A percentile compares a stretch with the other conserved stretches of the same genome.
These are phyloP conservation scores for Nepenthes mirabilis DNA, from an alignment of 148 eudicot genomes.

Conservation along the genomic window DNA sequence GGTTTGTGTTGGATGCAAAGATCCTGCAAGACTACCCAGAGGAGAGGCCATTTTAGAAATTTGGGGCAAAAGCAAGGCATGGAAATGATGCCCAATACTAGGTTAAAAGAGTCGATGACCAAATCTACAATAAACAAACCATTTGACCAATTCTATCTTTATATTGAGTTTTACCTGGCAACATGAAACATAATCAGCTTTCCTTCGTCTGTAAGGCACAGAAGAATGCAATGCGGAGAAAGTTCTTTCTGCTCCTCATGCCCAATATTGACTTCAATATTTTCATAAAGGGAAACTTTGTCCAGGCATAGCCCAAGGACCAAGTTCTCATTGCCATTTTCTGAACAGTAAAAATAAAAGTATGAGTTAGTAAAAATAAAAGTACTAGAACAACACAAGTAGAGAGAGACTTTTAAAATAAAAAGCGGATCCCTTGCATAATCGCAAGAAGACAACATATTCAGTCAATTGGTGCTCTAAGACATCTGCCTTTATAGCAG, in stretches of 20 bases:
- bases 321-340: slow-evolving; percentile 67
- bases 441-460: no score
- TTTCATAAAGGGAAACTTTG: slow-evolving; percentile 39
- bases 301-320: slow-evolving; percentile 61
- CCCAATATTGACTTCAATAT: slow-evolving; percentile 47
- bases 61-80: background rate
- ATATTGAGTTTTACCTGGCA: slow-evolving; percentile 44
- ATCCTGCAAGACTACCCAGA: slow-evolving; percentile 33
- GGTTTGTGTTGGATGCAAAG: slow-evolving; percentile 19
- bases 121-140: background rate
- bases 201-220: slow-evolving; percentile 80
- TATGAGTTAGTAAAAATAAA: background rate
- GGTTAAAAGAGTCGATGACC: background rate
- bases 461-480: no score
- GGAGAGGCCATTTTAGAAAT: background rate
- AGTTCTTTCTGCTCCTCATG: slow-evolving; percentile 55
- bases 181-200: slow-evolving; percentile 63
- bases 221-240: slow-evolving; percentile 53
- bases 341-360: slow-evolving; percentile 22
- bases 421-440: no score
- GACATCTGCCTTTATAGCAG: no score
- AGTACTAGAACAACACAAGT: no score
- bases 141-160: no score
- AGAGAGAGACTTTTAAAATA: no score
- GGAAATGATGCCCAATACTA: background rate